A percentile compares a stretch with the other conserved stretches of the same genome.
Conservation (phyloP, 208 protist genomes). For the Acanthamoeba triangularis region DNA sequence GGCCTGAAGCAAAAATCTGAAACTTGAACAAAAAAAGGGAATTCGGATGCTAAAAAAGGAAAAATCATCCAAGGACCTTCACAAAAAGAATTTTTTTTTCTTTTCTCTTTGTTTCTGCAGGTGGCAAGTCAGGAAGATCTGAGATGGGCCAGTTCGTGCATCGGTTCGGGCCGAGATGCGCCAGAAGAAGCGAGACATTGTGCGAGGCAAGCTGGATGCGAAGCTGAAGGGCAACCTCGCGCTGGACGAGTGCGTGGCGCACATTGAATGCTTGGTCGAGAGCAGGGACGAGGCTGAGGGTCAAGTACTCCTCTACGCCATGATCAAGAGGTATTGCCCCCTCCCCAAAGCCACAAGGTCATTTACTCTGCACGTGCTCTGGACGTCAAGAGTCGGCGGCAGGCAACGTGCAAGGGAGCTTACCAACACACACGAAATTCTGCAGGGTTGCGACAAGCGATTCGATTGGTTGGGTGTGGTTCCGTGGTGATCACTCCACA, state of each 20-base stretch:
- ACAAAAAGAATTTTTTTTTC: too few species aligned
- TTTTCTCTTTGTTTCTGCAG: too few species aligned
- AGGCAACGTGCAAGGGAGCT: too few species aligned
- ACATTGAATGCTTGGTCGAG: constrained; percentile 25
- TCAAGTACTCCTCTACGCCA: constrained; percentile 11
- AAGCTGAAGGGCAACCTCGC: constrained; percentile 21
- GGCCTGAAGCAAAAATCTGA: too few species aligned
- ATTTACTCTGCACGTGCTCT: background rate
- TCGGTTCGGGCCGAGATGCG: background rate
- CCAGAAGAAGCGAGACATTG: constrained; percentile 25
- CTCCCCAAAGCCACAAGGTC: too few species aligned
- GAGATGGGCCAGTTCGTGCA: too few species aligned
- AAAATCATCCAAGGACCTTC: too few species aligned
- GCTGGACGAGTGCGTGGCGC: constrained; percentile 40
- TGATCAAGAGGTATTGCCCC: background rate
- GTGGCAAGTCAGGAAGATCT: too few species aligned
- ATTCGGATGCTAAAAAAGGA: too few species aligned
- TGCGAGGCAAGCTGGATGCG: background rate
- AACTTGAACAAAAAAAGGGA: too few species aligned
- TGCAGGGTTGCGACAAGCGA: background rate
- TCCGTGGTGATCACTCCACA: background rate
- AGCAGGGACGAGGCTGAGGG: background rate
- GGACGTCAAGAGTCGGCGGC: too few species aligned
- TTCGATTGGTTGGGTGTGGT: too few species aligned
- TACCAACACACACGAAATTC: background rate